Evolutionary conservation across 352 stramenopile species (phyloP), one percentile per base, ranked within the genome.

Genomic region (Globisporangium parvum): DNA sequence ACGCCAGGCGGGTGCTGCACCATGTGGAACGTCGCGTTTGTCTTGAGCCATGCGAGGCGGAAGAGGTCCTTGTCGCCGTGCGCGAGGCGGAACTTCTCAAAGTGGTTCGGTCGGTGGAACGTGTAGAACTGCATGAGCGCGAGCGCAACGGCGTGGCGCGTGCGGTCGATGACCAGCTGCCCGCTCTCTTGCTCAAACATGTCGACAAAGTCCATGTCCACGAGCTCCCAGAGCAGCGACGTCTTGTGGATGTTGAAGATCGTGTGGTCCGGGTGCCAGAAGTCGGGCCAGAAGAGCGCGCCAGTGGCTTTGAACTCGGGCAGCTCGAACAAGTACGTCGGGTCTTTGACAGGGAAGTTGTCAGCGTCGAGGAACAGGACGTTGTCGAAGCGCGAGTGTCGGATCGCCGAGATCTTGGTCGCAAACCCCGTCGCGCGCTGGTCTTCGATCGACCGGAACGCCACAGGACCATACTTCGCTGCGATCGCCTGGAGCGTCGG

Each of bases 141-240:
- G 14, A 83, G 41, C 4, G 75, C 51, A 0, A 55, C 60, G n/a
- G 63, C 51, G 47, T 72, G 66, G 17, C 56, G 68, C 15, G 51
- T 48, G 44, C 67, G 63, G 42, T 86, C 62, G 21, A 88, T 71
- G 6, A 85, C 51, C 12, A 88, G n/a, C 46, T 88, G 78, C 0
- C 75, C 78, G 35, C 75, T 86, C 46, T 88, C 78, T 64, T 88
- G 77, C 53, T 88, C 75, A 44, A 87, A 87, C 75, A 84, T 85
- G 64, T 82, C 63, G 9, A 81, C 66, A 33, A 67, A 81, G 8
- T 57, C 47, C 41, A 79, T 58, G 23, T 60, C 68, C 2, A 87
- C 60, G 44, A 85, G 55, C 49, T 77, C 57, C 76, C 76, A 87
- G 20, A 87, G 53, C 44, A 84, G 51, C 33, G 67, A 80, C 8